A percentile compares a stretch with the other conserved stretches of the same genome.
phyloP scores from a whole-genome alignment of 495 filamentous ascomycete genomes.

The Hypoxylon crocopeplum region DNA sequence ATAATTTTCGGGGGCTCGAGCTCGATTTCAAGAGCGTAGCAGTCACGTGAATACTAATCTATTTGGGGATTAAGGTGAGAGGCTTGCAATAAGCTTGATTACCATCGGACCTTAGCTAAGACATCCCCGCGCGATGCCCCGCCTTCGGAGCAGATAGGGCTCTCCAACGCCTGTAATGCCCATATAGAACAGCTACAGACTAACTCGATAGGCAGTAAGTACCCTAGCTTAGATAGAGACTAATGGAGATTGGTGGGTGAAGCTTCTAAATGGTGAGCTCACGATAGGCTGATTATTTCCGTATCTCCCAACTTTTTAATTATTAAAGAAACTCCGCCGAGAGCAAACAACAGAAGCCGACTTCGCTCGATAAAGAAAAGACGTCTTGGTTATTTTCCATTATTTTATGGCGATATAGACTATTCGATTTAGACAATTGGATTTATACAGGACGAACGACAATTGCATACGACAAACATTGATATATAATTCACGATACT shows the following conservation, averaged over 20 bases:
- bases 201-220: no score
- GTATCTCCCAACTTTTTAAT: conserved; percentile 13
- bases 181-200: no score
- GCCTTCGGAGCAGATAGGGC: conserved; percentile 34
- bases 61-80: conserved; percentile 8
- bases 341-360: conserved; percentile 16
- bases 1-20: conserved; percentile 2
- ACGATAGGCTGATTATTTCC: conserved; percentile 29
- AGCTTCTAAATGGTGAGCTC: conserved; percentile 28
- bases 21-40: background rate
- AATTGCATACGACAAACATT: background rate
- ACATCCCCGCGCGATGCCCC: conserved; percentile 38
- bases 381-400: conserved; percentile 5
- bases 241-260: no score
- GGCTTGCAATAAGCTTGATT: no score
- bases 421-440: no score
- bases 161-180: no score
- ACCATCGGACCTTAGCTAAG: no score
- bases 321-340: conserved; percentile 10
- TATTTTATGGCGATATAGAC: conserved; percentile 25
- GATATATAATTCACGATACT: background rate
- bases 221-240: no score
- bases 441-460: no score
- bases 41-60: conserved; percentile 25
- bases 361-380: conserved; percentile 13